Conservation (phyloP, 176 grass and related monocot genomes). For the Aegilops longissima region DNA sequence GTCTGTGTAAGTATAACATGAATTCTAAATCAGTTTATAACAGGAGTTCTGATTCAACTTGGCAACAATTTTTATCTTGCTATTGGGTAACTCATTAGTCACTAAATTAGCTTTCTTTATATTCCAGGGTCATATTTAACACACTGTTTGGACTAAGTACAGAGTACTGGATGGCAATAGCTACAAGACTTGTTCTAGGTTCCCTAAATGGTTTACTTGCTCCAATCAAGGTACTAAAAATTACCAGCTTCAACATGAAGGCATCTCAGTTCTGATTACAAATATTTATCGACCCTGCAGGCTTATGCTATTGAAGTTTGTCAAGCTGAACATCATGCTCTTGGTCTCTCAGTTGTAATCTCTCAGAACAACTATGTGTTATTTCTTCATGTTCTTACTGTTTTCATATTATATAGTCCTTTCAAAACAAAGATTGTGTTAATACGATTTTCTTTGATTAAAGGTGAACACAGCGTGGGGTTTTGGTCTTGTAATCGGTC, state of each 20-base stretch:
- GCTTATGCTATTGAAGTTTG: slow-evolving; percentile 53
- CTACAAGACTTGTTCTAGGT: slow-evolving; percentile 48
- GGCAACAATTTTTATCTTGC: background rate
- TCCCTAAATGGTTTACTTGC: slow-evolving; percentile 51
- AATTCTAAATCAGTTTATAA: background rate
- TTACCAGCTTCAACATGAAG: background rate
- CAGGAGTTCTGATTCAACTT: background rate
- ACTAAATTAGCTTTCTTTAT: background rate
- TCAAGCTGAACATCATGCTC: slow-evolving; percentile 38
- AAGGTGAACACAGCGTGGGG: slow-evolving; percentile 62
- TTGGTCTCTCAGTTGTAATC: slow-evolving; percentile 52
- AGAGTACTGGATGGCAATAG: slow-evolving; percentile 59
- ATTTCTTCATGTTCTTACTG: background rate
- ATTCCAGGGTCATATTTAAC: slow-evolving; percentile 46
- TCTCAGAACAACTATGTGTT: background rate
- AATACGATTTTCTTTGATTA: background rate
- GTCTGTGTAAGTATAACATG: slow-evolving; percentile 30
- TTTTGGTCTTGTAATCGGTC: slow-evolving; percentile 72
- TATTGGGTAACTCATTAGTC: background rate
- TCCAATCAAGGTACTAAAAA: slow-evolving; percentile 43
- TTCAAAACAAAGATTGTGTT: background rate
- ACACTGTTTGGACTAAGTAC: slow-evolving; percentile 54
- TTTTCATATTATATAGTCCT: background rate
- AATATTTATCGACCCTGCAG: slow-evolving; percentile 9
- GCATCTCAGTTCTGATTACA: background rate